These are phyloP conservation scores for Malassezia sympodialis DNA, from an alignment of 1,284 basidiomycete genomes.

Conservation along the genomic window DNA sequence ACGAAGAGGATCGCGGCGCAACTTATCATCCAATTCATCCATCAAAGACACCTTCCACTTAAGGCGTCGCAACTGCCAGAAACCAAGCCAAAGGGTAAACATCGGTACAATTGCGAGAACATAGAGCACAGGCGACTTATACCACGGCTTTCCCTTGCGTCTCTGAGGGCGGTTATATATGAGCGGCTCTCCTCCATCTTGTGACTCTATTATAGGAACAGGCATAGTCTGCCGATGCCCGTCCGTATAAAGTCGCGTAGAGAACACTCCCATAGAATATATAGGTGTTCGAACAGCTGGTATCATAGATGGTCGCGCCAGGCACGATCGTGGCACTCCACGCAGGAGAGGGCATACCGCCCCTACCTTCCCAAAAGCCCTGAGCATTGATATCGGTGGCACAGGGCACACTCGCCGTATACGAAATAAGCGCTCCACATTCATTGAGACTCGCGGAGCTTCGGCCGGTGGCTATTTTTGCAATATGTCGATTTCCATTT, in stretches of 20 bases:
- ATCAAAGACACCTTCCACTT: constrained; percentile 92
- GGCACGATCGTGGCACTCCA: background rate
- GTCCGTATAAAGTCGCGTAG: background rate
- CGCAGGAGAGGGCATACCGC: background rate
- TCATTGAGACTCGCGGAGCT: background rate
- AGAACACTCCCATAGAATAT: background rate
- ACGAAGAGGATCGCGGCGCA: constrained; percentile 65
- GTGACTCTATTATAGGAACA: background rate
- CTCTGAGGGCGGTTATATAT: constrained; percentile 15
- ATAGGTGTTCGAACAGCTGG: background rate
- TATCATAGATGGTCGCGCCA: background rate
- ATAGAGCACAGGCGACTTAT: constrained; percentile 48
- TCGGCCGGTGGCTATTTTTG: background rate
- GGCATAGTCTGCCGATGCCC: background rate
- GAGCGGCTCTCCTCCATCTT: constrained; percentile 2
- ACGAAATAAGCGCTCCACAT: background rate
- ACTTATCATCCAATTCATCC: constrained; percentile 84
- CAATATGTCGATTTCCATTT: constrained; percentile 10
- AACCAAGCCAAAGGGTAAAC: constrained; percentile 79
- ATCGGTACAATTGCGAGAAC: constrained; percentile 77
- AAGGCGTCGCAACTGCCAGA: constrained; percentile 80
- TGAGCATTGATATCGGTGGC: background rate
- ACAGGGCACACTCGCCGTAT: background rate
- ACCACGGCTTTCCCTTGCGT: constrained; percentile 23
- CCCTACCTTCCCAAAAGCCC: background rate